These are phyloP conservation scores for Candida germanica DNA, from an alignment of 805 yeast species.

Conservation along the genomic window DNA sequence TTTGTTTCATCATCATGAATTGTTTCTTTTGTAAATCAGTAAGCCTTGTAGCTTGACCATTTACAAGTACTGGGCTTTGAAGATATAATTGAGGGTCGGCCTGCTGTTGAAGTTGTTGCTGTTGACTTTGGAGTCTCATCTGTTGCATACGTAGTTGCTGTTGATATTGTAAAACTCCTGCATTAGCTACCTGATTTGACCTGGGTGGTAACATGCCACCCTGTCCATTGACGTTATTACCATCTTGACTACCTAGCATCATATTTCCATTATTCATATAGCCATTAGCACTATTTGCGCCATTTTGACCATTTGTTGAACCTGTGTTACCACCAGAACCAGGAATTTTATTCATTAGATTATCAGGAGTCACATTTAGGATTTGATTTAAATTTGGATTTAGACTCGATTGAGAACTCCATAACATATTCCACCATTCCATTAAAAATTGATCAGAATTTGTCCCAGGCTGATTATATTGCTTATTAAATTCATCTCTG, in stretches of 20 bases:
- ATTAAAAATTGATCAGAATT: constrained; percentile 44
- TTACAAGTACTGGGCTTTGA: constrained; percentile 15
- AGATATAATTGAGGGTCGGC: constrained; percentile 15
- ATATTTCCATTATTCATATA: not conserved
- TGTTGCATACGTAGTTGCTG: constrained; percentile 24
- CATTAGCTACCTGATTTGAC: constrained; percentile 8
- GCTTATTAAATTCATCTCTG: constrained; percentile 12
- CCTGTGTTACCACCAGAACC: constrained; percentile 2
- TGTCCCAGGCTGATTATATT: constrained; percentile 26
- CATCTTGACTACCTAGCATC: not conserved
- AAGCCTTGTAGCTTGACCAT: constrained; percentile 11
- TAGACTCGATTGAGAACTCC: constrained; percentile 48
- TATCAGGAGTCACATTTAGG: not conserved
- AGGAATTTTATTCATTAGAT: not conserved
- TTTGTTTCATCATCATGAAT: constrained; percentile 18
- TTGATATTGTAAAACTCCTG: constrained; percentile 18
- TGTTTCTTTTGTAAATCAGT: constrained; percentile 20
- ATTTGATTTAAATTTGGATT: constrained; percentile 28
- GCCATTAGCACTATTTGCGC: not conserved
- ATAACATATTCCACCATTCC: constrained; percentile 57
- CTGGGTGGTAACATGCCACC: constrained; percentile 12
- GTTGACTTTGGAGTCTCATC: constrained; percentile 21
- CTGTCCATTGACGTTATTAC: not conserved
- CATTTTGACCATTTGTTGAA: not conserved
- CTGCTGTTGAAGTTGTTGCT: constrained; percentile 19